phyloP scores from a whole-genome alignment of 2,329 filamentous ascomycete genomes.

The Curvularia sp. region DNA sequence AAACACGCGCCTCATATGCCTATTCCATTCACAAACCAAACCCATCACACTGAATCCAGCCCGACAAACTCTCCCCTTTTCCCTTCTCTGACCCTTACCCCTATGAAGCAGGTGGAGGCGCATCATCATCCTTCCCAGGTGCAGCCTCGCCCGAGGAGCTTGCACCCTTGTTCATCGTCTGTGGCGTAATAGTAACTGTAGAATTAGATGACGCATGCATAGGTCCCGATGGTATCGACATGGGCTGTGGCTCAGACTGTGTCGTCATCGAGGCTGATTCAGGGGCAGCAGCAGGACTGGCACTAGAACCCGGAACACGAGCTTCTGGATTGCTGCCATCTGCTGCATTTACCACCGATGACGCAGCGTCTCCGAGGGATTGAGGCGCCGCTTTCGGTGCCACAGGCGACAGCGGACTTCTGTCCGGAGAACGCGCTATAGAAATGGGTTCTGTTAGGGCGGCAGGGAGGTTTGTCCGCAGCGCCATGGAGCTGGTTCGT shows the following conservation, averaged over 20 bases:
- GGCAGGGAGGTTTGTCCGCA: slow-evolving; percentile 19
- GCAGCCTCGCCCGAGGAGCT: slow-evolving; percentile 2
- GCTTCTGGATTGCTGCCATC: neutral
- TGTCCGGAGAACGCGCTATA: slow-evolving; percentile 19
- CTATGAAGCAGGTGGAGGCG: slow-evolving; percentile 4
- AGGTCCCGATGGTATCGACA: slow-evolving; percentile 5
- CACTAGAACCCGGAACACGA: neutral
- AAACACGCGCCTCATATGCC: too few species aligned
- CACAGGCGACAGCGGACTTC: slow-evolving; percentile 8
- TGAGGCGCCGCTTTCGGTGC: slow-evolving; percentile 1
- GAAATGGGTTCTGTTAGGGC: slow-evolving; percentile 21
- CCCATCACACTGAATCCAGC: neutral
- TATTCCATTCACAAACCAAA: too few species aligned
- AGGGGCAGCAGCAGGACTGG: neutral
- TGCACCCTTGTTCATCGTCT: neutral
- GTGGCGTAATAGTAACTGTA: slow-evolving; percentile 17
- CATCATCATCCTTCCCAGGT: neutral
- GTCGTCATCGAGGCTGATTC: neutral
- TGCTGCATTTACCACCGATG: neutral
- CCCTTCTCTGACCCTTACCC: too few species aligned
- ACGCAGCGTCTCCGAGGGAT: slow-evolving; percentile 1
- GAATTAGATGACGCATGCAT: slow-evolving; percentile 16
- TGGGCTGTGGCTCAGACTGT: neutral
- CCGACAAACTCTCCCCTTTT: neutral
- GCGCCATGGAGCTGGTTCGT: slow-evolving; percentile 6